phyloP scores from a whole-genome alignment of 2,329 filamentous ascomycete genomes.

The Fusarium sp. region DNA sequence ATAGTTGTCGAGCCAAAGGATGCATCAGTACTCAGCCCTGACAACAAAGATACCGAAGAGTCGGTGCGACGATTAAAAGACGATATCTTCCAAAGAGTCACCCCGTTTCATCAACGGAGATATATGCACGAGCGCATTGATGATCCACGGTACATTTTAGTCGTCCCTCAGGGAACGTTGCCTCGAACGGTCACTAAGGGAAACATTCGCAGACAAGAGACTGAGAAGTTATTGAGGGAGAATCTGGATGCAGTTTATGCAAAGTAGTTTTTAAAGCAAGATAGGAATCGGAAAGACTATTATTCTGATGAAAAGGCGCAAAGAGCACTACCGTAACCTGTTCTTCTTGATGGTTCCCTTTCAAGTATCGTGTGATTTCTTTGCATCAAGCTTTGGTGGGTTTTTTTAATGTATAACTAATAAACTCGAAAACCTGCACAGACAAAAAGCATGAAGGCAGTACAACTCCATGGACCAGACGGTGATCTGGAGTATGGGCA shows the following conservation, averaged over 20 bases:
- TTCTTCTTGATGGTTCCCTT: too few relatives aligned
- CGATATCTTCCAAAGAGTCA: constrained; percentile 34
- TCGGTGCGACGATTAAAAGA: constrained; percentile 5
- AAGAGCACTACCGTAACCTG: too few relatives aligned
- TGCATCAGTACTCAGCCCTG: neutral
- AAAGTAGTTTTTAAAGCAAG: neutral
- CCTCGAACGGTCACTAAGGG: constrained; percentile 41
- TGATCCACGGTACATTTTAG: constrained; percentile 33
- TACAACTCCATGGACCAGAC: too few relatives aligned
- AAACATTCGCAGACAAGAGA: constrained; percentile 36
- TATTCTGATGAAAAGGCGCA: too few relatives aligned
- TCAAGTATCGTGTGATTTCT: too few relatives aligned
- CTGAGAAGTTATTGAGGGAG: constrained; percentile 19
- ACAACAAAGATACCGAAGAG: neutral
- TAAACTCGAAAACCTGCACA: too few relatives aligned
- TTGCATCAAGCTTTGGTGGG: too few relatives aligned
- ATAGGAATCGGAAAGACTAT: neutral
- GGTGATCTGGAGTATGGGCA: too few relatives aligned
- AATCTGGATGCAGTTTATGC: constrained; percentile 17
- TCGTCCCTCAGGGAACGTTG: constrained; percentile 28
- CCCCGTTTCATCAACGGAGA: constrained; percentile 41
- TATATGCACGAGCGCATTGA: constrained; percentile 44
- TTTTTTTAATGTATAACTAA: too few relatives aligned
- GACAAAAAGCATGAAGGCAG: too few relatives aligned
- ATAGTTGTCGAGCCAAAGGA: constrained; percentile 39